Evolutionary conservation across 1,139 yeast genomes (phyloP).

Genomic region (Yamadazyma spencermartinsiae): DNA sequence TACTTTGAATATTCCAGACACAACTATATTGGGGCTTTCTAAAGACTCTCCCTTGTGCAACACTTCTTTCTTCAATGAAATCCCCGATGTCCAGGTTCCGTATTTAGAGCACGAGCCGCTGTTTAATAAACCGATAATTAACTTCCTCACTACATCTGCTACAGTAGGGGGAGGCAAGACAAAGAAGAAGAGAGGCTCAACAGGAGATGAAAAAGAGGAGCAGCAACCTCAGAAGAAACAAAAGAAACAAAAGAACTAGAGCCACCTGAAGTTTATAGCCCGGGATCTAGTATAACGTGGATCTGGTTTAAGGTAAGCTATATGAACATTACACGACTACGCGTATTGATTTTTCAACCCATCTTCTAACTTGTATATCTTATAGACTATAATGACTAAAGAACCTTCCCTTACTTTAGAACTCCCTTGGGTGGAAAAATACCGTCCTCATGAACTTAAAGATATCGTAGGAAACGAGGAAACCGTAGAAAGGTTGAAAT

Average conservation of each 20-base stretch:
- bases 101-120: conserved; percentile 36
- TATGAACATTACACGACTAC: conserved; percentile 2
- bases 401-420: conserved; percentile 27
- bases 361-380: background rate
- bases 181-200: conserved; percentile 2
- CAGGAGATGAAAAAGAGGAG: conserved; percentile 3
- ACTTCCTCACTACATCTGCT: conserved; percentile 41
- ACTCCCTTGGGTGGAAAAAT: conserved; percentile 86
- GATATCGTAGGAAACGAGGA: conserved; percentile 95
- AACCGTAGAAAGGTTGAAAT: conserved; percentile 78
- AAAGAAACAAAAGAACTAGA: background rate
- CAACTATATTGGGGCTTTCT: conserved; percentile 12
- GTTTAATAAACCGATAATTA: conserved; percentile 36
- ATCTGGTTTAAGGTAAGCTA: background rate
- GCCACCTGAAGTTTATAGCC: background rate
- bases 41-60: background rate
- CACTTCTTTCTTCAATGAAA: conserved; percentile 21
- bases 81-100: conserved; percentile 43
- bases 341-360: conserved; percentile 7
- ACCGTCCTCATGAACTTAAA: conserved; percentile 73
- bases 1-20: conserved; percentile 29
- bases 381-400: conserved; percentile 10
- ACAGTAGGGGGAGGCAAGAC: conserved; percentile 27
- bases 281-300: background rate
- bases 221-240: conserved; percentile 1